Evolutionary conservation across 2,329 filamentous ascomycete species (phyloP), one percentile per base, ranked within the genome.

Genomic region (Trichoderma harzianum): DNA sequence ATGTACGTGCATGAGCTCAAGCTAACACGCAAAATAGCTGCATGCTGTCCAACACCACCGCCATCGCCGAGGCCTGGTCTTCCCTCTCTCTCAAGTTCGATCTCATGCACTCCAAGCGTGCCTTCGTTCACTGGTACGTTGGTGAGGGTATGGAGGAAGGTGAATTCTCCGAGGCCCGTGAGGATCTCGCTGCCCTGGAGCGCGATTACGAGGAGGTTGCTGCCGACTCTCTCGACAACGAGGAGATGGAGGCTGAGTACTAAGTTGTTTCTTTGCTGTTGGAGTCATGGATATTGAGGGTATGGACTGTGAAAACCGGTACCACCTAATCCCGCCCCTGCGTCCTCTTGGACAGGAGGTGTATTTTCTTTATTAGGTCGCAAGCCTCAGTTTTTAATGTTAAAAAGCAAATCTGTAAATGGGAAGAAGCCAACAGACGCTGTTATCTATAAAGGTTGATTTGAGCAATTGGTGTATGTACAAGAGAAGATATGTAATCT

Each of bases 141-240:
- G 96, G 96, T 87, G 96, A 98, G 89, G 96, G 96, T 91, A 99
- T 99, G 96, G 96, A 99, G 89, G 96, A 99, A 85, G 96, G 96
- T 85, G 96, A 99, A 86, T 99, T 99, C 90, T 97, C 94, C 72
- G 96, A 99, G 89, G 96, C 96, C 76, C 95, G 96, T 84, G 96
- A 99, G 87, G 96, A 99, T 86, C 87, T 99, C 83, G 96, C 96
- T 83, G 96, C 96, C 78, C 90, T 99, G 75, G 96, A 99, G 90
- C 92, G 95, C 78, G 95, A 99, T 83, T 99, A 99, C 86, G 95
- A 98, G 87, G 96, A 99, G 87, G 96, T 98, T 81, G 95, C 94
- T 76, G 93, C 94, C 79, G 95, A 98, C 85, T 97, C 94, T 75
- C 85, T 97, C 79, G 95, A 95, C 82, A 93, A 90, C 75, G 95